Evolutionary conservation across 2,329 filamentous ascomycete species (phyloP).

Genomic region (Metarhizium guizhouense): DNA sequence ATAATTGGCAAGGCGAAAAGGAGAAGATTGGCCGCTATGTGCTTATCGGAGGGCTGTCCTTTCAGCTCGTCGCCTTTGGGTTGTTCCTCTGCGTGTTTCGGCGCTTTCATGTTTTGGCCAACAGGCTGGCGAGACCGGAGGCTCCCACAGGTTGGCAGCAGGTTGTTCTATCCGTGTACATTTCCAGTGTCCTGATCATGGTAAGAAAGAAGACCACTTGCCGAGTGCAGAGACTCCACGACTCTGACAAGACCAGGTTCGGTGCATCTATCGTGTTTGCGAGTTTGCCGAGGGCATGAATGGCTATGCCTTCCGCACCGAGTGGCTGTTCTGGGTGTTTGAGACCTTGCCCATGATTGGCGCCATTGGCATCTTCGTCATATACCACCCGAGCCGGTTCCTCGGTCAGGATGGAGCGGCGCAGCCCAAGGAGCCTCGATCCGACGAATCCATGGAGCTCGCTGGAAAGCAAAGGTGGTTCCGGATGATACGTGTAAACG

Average conservation of each 20-base stretch:
- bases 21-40: slow-evolving; percentile 29
- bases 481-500: neutral
- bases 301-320: slow-evolving; percentile 38
- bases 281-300: slow-evolving; percentile 44
- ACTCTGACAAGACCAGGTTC: slow-evolving; percentile 23
- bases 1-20: slow-evolving; percentile 31
- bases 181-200: slow-evolving; percentile 35
- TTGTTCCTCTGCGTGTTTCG: slow-evolving; percentile 31
- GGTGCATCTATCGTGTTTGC: slow-evolving; percentile 43
- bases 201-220: slow-evolving; percentile 18
- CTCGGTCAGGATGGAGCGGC: slow-evolving; percentile 16
- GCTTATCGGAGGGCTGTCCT: slow-evolving; percentile 31
- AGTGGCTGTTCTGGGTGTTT: slow-evolving; percentile 45
- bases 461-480: neutral
- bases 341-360: slow-evolving; percentile 39
- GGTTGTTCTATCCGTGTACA: slow-evolving; percentile 31
- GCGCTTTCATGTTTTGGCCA: slow-evolving; percentile 26
- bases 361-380: slow-evolving; percentile 37
- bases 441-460: slow-evolving; percentile 9
- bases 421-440: neutral
- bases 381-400: slow-evolving; percentile 37
- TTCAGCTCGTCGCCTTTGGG: slow-evolving; percentile 31
- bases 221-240: neutral
- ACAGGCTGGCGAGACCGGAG: slow-evolving; percentile 10
- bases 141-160: slow-evolving; percentile 27